Evolutionary conservation across 768 basidiomycete genomes (phyloP), one percentile per base, ranked within the genome.

Genomic region (Myochromella boudieri): DNA sequence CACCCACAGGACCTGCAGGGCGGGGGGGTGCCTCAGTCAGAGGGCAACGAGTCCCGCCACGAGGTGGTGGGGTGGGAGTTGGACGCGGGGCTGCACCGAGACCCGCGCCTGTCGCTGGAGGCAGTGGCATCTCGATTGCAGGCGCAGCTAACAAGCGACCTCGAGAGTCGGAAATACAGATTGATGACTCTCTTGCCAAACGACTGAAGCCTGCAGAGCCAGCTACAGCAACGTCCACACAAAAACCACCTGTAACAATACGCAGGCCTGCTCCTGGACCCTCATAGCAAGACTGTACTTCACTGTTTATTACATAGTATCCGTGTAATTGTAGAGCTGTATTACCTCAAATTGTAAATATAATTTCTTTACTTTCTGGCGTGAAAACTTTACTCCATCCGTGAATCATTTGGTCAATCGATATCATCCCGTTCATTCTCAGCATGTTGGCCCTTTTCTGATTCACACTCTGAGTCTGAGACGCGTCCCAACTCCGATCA

Each of bases 81-180:
- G 56, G 55, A n/a, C 51, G 53, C 29, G 53, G 48, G 26, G 53
- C 39, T n/a, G 46, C 59, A 8, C 40, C 61, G 18, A 58, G 64
- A 10, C 46, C 64, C 11, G 49, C 70, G 3, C 50, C 68, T 9
- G 53, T 71, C 3, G 38, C 71, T 28, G 56, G 68, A 10, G 65
- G 65, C 11, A 65, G 65, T 6, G 76, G 75, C 7, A 68, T 84
- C 31, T 76, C 77, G 11, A 85, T 85, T 36, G 75, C 80, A 55
- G 85, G 84, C 26, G 85, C 84, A 4, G 82, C 83, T 12, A 66
- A 56, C 25, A 88, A 88, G 54, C 77, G 85, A 21, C 73, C 78
- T 26, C 74, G 85, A 32, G 85, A 88, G 68, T 9, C 61, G 65
- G 20, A 53, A 17, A 17, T 60, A 21, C 21, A 44, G n/a, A 51